Percentiles rank a stretch among this genome's conserved stretches.
Conservation (phyloP, 1,139 yeast species). For the Hemisphaericaspora lyxosophila region DNA sequence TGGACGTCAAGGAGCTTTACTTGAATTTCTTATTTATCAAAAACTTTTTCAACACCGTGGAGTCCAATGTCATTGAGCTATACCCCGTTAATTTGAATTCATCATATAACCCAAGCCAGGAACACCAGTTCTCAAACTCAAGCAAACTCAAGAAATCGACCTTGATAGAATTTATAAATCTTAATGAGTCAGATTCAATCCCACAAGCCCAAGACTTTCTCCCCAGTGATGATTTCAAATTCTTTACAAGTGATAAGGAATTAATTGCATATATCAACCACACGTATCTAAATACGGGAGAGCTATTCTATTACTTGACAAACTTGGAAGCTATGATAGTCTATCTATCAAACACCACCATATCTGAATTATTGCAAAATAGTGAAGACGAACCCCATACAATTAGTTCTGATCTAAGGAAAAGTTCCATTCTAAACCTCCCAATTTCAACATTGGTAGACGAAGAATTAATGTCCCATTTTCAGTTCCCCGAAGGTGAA, state of each 20-base stretch:
- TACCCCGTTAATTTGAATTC: constrained; percentile 15
- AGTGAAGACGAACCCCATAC: constrained; percentile 6
- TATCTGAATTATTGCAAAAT: constrained; percentile 27
- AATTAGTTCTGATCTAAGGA: constrained; percentile 12
- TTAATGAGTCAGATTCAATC: constrained; percentile 8
- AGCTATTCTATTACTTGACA: constrained; percentile 39
- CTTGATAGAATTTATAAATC: constrained; percentile 30
- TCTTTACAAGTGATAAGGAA: constrained; percentile 32
- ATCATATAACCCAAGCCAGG: constrained; percentile 21
- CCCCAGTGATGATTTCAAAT: constrained; percentile 16
- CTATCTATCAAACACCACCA: constrained; percentile 39
- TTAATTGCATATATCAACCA: constrained; percentile 29
- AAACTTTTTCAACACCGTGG: constrained; percentile 35
- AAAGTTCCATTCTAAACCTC: constrained; percentile 19
- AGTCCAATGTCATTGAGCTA: constrained; percentile 30
- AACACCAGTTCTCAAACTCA: constrained; percentile 7
- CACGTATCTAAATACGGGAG: constrained; percentile 40
- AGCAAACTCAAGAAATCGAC: constrained; percentile 15
- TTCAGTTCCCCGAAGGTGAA: constrained; percentile 32
- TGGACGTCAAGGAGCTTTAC: constrained; percentile 28
- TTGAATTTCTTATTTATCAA: constrained; percentile 40
- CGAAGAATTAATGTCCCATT: constrained; percentile 29
- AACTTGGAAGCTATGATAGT: constrained; percentile 45
- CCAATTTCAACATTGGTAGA: constrained; percentile 32
- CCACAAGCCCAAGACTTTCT: constrained; percentile 11